phyloP scores from a whole-genome alignment of 208 protist species.

The Leishmania gerbilli region DNA sequence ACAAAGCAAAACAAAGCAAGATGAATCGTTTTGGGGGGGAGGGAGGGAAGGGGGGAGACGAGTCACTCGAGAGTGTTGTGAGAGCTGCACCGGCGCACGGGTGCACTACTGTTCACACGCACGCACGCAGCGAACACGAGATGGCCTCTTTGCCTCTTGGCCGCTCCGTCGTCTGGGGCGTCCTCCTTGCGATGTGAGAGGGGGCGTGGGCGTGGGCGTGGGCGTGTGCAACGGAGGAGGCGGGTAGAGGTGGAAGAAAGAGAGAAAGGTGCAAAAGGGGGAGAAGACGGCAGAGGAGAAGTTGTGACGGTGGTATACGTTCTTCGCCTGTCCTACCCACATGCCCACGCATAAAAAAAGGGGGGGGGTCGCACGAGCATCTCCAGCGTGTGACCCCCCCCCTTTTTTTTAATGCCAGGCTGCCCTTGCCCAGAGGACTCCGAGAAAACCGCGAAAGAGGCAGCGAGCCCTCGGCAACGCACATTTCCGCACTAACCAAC shows the following conservation, averaged over 20 bases:
- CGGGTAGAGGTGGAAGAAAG: not conserved
- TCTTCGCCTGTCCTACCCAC: not conserved
- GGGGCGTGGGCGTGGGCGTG: not conserved
- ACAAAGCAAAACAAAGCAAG: conserved; percentile 3
- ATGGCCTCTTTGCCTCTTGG: not conserved
- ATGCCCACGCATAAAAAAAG: not conserved
- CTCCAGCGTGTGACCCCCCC: not conserved
- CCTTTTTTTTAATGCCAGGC: too few species aligned
- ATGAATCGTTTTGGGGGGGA: not conserved
- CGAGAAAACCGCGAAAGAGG: not conserved
- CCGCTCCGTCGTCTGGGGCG: not conserved
- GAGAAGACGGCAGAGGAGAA: not conserved
- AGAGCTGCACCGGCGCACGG: not conserved
- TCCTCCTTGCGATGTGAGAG: not conserved
- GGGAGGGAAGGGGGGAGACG: not conserved
- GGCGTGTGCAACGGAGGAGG: not conserved
- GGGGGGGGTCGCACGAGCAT: not conserved
- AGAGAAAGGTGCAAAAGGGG: not conserved
- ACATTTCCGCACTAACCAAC: not conserved
- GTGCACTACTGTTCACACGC: not conserved
- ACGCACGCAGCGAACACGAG: not conserved
- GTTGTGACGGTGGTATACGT: not conserved
- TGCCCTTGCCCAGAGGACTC: not conserved
- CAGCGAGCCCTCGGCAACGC: not conserved
- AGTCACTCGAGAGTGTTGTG: not conserved